Evolutionary conservation across 2,329 filamentous ascomycete species (phyloP), one percentile per base, ranked within the genome.

Genomic region (Exophiala calicioides): DNA sequence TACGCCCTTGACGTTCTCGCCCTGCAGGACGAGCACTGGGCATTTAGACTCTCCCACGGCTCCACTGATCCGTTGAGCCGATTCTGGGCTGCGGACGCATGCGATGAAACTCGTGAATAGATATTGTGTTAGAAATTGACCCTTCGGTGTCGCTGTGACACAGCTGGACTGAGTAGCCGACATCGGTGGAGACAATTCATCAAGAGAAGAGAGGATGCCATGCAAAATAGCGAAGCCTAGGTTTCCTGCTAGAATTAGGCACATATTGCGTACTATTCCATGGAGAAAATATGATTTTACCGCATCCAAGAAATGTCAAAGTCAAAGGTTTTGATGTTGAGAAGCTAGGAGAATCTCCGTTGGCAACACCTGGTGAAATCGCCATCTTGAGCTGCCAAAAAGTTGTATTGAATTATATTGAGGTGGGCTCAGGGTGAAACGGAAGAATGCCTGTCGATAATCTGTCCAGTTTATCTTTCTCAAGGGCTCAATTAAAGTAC

Each of bases 171-270:
- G 38, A 62, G 67, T 61, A 72, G 72, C 35, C 72, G 70, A 56
- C 68, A 76, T 59, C 16, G 64, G 53, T 13, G 60, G 39, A 53
- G 61, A 53, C 47, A 52, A 61, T 58, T 53, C 62, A 54, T 73
- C 76, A 33, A 93, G 77, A 8, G 86, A 87, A 50, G 80, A 75
- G 58, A 94, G 79, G 62, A 95, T 85, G 55, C 88, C 89, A 43
- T 80, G 83, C 47, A 94, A 79, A 58, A 95, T 90, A 47, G 88
- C 88, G 51, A 88, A 86, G 49, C 89, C 89, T 81, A 95, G 87
- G 42, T 84, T 90, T 56, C 88, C 86, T 90, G 58, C 20, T 13
- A 38, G 41, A 36, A 34, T 33, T 50, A n/a, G n/a, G n/a, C n/a
- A n/a, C n/a, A n/a, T n/a, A n/a, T 21, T 33, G 8, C 19, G n/a